Percentiles rank a stretch among this genome's conserved stretches.
Conservation (phyloP, 345 rosid genomes). For the Salix brachista region DNA sequence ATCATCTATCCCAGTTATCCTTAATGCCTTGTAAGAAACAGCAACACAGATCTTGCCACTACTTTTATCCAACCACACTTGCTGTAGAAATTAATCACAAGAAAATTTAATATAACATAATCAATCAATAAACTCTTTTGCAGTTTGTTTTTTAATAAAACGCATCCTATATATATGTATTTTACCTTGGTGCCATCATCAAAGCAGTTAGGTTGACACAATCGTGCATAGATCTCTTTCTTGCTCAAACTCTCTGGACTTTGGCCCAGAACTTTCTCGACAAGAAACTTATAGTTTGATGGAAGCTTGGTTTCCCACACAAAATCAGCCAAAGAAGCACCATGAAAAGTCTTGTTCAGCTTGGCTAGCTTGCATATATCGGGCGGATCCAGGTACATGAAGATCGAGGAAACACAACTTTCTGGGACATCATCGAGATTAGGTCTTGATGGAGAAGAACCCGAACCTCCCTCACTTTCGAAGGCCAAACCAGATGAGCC, state of each 20-base stretch:
- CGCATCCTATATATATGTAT: neutral
- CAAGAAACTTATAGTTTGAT: constrained; percentile 58
- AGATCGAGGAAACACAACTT: constrained; percentile 57
- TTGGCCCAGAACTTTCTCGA: constrained; percentile 38
- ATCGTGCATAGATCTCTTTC: constrained; percentile 61
- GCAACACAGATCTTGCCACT: constrained; percentile 67
- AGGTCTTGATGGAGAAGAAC: constrained; percentile 5
- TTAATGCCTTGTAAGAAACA: constrained; percentile 70
- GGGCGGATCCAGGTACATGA: constrained; percentile 68
- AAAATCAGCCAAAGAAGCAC: constrained; percentile 66
- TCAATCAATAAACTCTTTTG: neutral
- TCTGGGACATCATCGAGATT: constrained; percentile 69
- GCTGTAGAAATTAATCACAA: constrained; percentile 30
- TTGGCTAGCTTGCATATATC: constrained; percentile 70
- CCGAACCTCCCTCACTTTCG: constrained; percentile 12
- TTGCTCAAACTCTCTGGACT: constrained; percentile 30
- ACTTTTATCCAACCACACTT: constrained; percentile 69
- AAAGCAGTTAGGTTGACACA: constrained; percentile 54
- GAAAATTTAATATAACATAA: neutral
- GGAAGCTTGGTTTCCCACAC: constrained; percentile 89
- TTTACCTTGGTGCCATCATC: constrained; percentile 70
- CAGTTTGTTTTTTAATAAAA: neutral
- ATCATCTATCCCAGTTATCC: constrained; percentile 82
- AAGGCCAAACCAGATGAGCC: constrained; percentile 38
- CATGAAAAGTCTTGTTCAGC: constrained; percentile 52